These are phyloP conservation scores for Quercus tomentella DNA, from an alignment of 331 rosid species.

Conservation along the genomic window DNA sequence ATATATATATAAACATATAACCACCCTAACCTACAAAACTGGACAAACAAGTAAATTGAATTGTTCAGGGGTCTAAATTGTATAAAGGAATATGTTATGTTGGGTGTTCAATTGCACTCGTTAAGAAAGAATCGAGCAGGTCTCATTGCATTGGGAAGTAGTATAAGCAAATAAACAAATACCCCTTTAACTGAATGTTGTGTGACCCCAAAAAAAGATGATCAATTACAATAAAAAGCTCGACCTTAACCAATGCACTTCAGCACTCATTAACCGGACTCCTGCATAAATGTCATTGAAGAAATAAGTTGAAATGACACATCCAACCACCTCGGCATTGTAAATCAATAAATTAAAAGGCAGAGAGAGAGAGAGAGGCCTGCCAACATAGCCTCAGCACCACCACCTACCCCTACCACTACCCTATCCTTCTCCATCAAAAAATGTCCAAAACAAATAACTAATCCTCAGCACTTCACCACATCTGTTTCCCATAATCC, in stretches of 20 bases:
- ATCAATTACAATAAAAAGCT: no score
- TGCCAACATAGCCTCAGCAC: neutral
- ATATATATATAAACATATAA: neutral
- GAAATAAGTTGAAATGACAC: neutral
- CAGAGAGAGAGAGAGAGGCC: neutral
- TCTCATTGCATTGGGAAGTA: no score
- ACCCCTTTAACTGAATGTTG: no score
- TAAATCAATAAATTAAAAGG: neutral
- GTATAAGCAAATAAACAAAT: no score
- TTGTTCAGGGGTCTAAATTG: neutral
- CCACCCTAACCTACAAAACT: neutral
- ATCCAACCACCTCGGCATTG: neutral
- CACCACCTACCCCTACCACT: neutral
- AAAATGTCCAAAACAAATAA: neutral
- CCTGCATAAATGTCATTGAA: neutral
- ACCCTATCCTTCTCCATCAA: neutral
- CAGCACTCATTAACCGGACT: no score
- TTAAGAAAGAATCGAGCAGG: no score
- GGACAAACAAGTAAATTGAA: neutral
- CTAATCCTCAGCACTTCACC: neutral
- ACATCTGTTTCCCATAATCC: neutral
- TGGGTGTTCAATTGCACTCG: no score
- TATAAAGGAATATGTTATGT: neutral
- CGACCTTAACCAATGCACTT: no score
- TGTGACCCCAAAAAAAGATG: no score